Percentiles rank a stretch among this genome's conserved stretches.
Evolutionary conservation across 208 protist genomes (phyloP).

Genomic region (Trypanosoma avium): DNA sequence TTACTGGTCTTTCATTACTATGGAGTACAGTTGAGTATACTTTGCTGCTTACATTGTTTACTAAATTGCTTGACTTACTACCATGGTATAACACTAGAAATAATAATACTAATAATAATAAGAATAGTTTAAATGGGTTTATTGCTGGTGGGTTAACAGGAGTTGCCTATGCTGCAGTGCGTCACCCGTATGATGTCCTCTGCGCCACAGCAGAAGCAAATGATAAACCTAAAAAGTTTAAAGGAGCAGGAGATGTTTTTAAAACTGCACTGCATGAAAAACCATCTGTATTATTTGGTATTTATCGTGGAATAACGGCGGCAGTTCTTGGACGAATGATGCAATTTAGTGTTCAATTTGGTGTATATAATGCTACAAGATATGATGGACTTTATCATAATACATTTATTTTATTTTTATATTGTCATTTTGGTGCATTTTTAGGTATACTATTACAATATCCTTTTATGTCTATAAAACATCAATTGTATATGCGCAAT

Average conservation of each 20-base stretch:
- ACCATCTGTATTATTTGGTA: constrained; percentile 44
- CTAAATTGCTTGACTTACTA: constrained; percentile 31
- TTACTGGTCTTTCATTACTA: constrained; percentile 44
- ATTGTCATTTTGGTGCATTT: constrained; percentile 65
- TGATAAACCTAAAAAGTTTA: constrained; percentile 41
- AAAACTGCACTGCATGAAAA: constrained; percentile 51
- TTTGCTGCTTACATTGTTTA: constrained; percentile 47
- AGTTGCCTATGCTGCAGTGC: constrained; percentile 38
- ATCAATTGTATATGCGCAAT: constrained; percentile 66
- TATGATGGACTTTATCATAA: constrained; percentile 75
- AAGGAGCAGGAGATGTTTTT: constrained; percentile 60
- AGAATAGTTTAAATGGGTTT: constrained; percentile 32
- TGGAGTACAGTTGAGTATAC: constrained; percentile 37
- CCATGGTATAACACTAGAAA: background rate
- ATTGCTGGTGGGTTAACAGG: constrained; percentile 59
- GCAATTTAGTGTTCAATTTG: constrained; percentile 67
- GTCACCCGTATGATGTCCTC: constrained; percentile 82
- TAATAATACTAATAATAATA: background rate
- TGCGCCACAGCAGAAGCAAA: constrained; percentile 59
- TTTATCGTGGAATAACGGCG: constrained; percentile 58
- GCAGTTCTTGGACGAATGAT: constrained; percentile 30
- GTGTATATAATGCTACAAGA: constrained; percentile 73
- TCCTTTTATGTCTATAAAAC: constrained; percentile 59
- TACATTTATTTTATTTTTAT: constrained; percentile 60
- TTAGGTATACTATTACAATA: constrained; percentile 56